Conservation (phyloP, 176 grass and related monocot species). For the Rhipidocladum racemiflorum region DNA sequence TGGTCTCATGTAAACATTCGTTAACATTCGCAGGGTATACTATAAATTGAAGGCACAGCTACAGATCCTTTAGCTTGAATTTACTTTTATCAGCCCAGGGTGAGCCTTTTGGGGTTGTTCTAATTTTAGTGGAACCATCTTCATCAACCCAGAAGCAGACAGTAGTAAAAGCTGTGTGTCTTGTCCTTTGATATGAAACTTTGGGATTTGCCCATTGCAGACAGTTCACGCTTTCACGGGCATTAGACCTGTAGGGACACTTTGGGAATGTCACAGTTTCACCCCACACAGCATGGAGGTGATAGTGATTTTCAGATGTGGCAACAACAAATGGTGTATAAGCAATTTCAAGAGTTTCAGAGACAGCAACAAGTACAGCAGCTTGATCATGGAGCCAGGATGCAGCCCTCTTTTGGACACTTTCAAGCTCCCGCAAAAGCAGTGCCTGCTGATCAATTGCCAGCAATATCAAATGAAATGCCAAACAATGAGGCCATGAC, state of each 20-base stretch:
- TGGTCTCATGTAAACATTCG: conserved; percentile 11
- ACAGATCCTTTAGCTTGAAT: conserved; percentile 19
- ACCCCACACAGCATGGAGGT: conserved; percentile 45
- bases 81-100: background rate
- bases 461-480: conserved; percentile 66
- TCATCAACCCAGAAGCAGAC: conserved; percentile 11
- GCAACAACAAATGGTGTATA: conserved; percentile 91
- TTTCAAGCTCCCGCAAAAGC: conserved; percentile 54
- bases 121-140: conserved; percentile 24
- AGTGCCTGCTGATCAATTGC: conserved; percentile 43
- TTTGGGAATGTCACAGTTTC: conserved; percentile 70
- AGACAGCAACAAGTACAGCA: conserved; percentile 85
- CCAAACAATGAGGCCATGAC: conserved; percentile 45
- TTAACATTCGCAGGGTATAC: conserved; percentile 32
- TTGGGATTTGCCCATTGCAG: conserved; percentile 34
- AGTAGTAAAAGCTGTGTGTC: background rate
- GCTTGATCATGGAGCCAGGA: conserved; percentile 57
- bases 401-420: conserved; percentile 47
- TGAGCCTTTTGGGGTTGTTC: conserved; percentile 25
- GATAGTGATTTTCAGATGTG: conserved; percentile 69
- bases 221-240: conserved; percentile 24
- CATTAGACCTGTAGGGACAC: conserved; percentile 31
- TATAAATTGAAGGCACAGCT: conserved; percentile 11
- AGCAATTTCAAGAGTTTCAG: conserved; percentile 77
- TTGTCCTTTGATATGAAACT: conserved; percentile 46